Conservation (phyloP, 768 basidiomycete species). For the Termitomyces sp. region DNA sequence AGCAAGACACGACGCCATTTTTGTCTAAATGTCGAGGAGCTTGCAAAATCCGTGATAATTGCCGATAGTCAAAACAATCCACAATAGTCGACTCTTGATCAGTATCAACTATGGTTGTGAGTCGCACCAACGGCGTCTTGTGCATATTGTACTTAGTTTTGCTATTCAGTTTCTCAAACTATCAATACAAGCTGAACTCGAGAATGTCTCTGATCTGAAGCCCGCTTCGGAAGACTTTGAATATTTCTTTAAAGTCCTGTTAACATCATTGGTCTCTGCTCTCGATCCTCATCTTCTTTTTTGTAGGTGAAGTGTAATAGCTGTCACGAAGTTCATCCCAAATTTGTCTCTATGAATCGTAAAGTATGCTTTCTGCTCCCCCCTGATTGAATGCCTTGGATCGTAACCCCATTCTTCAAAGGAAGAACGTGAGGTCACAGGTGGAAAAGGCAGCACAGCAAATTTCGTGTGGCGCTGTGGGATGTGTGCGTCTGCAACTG, state of each 20-base stretch:
- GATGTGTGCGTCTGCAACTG: constrained; percentile 35
- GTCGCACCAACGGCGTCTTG: constrained; percentile 17
- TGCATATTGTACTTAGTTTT: not conserved
- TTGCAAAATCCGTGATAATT: not conserved
- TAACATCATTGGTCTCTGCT: not conserved
- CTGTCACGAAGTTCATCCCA: constrained; percentile 75
- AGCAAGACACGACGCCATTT: constrained; percentile 17
- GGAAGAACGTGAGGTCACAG: constrained; percentile 64
- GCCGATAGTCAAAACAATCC: constrained; percentile 6
- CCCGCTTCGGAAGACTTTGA: constrained; percentile 70
- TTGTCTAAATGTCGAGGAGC: not conserved
- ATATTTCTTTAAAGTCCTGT: constrained; percentile 70
- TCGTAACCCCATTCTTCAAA: constrained; percentile 21
- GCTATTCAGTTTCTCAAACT: constrained; percentile 48
- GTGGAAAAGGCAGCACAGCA: constrained; percentile 63
- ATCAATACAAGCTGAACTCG: constrained; percentile 75
- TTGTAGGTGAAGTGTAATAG: constrained; percentile 69
- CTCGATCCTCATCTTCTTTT: constrained; percentile 4
- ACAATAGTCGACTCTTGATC: not conserved
- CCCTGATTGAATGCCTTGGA: not conserved
- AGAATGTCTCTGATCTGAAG: constrained; percentile 66
- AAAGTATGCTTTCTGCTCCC: constrained; percentile 31
- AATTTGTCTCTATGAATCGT: constrained; percentile 67
- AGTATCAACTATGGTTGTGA: constrained; percentile 43
- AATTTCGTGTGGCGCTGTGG: constrained; percentile 82